These are phyloP conservation scores for Hemisphaericaspora lyxosophila DNA, from an alignment of 1,139 yeast genomes.

Conservation along the genomic window DNA sequence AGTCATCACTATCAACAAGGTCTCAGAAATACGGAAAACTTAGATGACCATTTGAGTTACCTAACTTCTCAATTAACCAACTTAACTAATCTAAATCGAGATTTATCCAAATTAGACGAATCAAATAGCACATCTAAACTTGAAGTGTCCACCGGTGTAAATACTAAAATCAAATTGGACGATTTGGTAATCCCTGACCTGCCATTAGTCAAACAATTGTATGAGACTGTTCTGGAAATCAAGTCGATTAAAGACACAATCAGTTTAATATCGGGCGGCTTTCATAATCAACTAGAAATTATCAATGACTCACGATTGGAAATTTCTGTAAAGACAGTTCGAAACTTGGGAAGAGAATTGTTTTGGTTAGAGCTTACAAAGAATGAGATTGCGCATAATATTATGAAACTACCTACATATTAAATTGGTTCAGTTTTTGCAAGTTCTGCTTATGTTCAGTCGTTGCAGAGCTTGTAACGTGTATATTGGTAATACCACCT, in stretches of 20 bases:
- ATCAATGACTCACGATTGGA: constrained; percentile 44
- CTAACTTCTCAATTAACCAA: constrained; percentile 30
- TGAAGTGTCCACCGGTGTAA: constrained; percentile 19
- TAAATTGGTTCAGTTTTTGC: too few relatives aligned
- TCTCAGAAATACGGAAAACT: constrained; percentile 31
- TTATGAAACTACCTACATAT: constrained; percentile 25
- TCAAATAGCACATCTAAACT: constrained; percentile 22
- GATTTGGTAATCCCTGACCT: constrained; percentile 44
- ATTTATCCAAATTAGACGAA: constrained; percentile 24
- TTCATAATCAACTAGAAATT: constrained; percentile 31
- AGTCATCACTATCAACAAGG: constrained; percentile 41
- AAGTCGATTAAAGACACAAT: constrained; percentile 68
- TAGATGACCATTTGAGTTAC: constrained; percentile 34
- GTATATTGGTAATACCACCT: too few relatives aligned
- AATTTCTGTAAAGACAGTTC: constrained; percentile 53
- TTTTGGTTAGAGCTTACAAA: constrained; percentile 52
- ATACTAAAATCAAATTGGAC: constrained; percentile 26
- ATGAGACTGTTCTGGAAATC: constrained; percentile 64
- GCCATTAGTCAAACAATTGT: constrained; percentile 49
- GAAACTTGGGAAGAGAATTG: constrained; percentile 75
- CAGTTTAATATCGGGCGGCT: constrained; percentile 57
- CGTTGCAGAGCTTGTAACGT: neutral
- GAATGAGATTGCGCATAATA: constrained; percentile 29
- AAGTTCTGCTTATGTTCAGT: too few relatives aligned
- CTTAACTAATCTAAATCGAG: constrained; percentile 26